These are phyloP conservation scores for Scedosporium dehoogii DNA, from an alignment of 2,329 filamentous ascomycete genomes.

Conservation along the genomic window DNA sequence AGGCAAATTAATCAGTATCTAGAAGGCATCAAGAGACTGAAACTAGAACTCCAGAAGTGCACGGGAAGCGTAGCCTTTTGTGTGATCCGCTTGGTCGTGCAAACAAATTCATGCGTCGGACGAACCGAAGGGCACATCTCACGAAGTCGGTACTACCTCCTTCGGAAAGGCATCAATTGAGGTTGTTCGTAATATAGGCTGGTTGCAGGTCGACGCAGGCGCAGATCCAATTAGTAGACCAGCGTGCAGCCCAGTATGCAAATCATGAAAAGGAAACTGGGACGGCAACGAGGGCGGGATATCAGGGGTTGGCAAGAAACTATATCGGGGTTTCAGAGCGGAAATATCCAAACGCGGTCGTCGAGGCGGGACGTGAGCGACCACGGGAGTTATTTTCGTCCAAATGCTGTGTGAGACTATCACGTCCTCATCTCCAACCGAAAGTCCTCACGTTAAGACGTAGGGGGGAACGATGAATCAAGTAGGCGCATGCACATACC, in stretches of 20 bases:
- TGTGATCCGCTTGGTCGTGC: conserved; percentile 5
- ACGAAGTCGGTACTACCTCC: conserved; percentile 2
- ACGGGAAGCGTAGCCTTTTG: background rate
- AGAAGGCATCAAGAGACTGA: background rate
- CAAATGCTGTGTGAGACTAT: background rate
- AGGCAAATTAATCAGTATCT: background rate
- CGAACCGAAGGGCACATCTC: conserved; percentile 1
- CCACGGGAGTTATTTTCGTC: background rate
- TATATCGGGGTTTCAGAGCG: background rate
- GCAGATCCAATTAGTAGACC: background rate
- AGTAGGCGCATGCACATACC: background rate
- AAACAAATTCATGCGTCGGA: conserved; percentile 3
- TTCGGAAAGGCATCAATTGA: background rate
- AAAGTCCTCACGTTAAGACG: background rate
- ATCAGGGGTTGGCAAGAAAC: background rate
- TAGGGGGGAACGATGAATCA: background rate
- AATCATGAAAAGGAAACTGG: background rate
- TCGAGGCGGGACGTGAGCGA: background rate
- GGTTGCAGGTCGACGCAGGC: background rate
- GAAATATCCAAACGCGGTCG: background rate
- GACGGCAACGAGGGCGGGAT: background rate
- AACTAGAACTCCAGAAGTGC: conserved; percentile 1
- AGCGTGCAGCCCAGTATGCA: background rate
- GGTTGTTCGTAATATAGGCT: background rate
- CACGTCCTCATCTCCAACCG: no score